A percentile compares a stretch with the other conserved stretches of the same genome.
Conservation (phyloP, 108 stramenopile species). For the Epithemia pelagica region DNA sequence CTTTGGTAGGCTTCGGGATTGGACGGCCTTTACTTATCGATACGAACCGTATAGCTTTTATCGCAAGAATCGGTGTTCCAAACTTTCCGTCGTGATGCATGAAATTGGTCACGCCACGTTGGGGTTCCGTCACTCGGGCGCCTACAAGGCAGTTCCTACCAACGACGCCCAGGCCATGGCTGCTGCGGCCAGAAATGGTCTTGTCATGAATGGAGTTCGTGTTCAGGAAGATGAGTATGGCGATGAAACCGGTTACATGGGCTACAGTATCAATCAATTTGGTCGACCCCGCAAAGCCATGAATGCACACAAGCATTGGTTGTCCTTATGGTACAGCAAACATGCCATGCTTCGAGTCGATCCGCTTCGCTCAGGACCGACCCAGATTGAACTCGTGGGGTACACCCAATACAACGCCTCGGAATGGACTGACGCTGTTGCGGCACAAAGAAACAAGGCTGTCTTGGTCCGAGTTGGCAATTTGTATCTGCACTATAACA, state of each 20-base stretch:
- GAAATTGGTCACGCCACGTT: constrained; percentile 2
- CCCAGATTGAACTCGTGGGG: background rate
- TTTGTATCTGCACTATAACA: constrained; percentile 2
- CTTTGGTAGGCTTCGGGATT: background rate
- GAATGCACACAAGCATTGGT: constrained; percentile 5
- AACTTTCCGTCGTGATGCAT: background rate
- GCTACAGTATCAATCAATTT: background rate
- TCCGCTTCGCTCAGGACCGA: background rate
- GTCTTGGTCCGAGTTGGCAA: background rate
- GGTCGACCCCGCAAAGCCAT: constrained; percentile 1
- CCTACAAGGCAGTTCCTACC: background rate
- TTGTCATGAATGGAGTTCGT: background rate
- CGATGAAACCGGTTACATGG: constrained; percentile 6
- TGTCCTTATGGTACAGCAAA: constrained; percentile 1
- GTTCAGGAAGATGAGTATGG: background rate
- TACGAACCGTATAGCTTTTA: constrained; percentile 6
- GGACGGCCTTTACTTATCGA: constrained; percentile 2
- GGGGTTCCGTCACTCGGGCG: constrained; percentile 4
- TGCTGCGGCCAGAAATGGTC: background rate
- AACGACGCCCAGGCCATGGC: background rate
- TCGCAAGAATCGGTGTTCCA: background rate
- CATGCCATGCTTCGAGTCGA: background rate
- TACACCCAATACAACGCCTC: background rate
- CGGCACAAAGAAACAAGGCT: background rate
- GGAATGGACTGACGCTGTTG: background rate